A percentile compares a stretch with the other conserved stretches of the same genome.
These are phyloP conservation scores for Lanmaoa pseudosensibilis DNA, from an alignment of 768 basidiomycete species.

Conservation along the genomic window DNA sequence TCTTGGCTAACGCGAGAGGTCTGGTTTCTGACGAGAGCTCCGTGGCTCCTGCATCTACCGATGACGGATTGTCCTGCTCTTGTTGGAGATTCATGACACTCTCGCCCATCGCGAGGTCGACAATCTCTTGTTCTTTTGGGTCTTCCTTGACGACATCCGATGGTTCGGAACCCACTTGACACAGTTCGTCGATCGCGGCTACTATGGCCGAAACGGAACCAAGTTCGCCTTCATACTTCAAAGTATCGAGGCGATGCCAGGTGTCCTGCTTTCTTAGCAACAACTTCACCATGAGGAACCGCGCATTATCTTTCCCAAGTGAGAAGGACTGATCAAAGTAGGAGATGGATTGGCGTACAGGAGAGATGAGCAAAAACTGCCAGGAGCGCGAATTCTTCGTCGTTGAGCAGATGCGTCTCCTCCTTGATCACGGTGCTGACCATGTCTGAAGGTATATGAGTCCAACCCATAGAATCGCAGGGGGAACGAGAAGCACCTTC, in stretches of 20 bases:
- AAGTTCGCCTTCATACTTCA: constrained; percentile 47
- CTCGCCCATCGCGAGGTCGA: constrained; percentile 39
- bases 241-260: constrained; percentile 49
- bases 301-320: constrained; percentile 45
- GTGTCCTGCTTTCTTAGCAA: constrained; percentile 57
- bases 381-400: constrained; percentile 47
- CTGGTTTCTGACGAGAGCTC: constrained; percentile 8
- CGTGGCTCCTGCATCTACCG: neutral
- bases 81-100: constrained; percentile 1
- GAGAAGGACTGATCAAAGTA: neutral
- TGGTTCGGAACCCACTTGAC: constrained; percentile 17
- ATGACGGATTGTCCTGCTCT: constrained; percentile 6
- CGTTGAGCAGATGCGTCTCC: constrained; percentile 53
- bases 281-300: constrained; percentile 63
- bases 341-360: constrained; percentile 41
- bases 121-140: constrained; percentile 29
- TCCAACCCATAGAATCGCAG: neutral
- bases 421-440: constrained; percentile 48
- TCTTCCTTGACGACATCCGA: constrained; percentile 12
- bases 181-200: constrained; percentile 47
- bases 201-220: constrained; percentile 37
- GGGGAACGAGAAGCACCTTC: constrained; percentile 24
- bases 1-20: constrained; percentile 37
- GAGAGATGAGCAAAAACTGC: constrained; percentile 42
- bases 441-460: constrained; percentile 47